Conservation (phyloP, 768 basidiomycete genomes). For the Rhodosporidiobolus odoratus region DNA sequence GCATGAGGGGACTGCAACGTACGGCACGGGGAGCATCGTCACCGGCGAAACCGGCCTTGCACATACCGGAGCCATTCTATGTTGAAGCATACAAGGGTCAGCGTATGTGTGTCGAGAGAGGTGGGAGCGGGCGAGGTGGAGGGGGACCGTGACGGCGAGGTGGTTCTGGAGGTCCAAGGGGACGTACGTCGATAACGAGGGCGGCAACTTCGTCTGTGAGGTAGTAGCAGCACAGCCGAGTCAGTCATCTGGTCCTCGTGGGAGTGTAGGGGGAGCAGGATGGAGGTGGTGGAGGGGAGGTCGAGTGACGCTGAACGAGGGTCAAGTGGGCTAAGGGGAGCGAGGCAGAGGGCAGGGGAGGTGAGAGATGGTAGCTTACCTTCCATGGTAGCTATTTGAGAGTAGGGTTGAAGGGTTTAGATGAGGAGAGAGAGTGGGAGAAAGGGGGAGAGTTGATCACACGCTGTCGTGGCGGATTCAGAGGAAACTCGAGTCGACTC, state of each 20-base stretch:
- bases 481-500: no score
- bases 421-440: background rate
- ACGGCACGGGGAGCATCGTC: slow-evolving; percentile 89
- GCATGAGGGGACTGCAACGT: slow-evolving; percentile 49
- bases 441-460: background rate
- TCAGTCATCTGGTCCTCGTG: background rate
- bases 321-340: background rate
- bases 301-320: background rate
- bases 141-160: slow-evolving; percentile 1
- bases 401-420: background rate
- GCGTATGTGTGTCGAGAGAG: background rate
- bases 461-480: no score
- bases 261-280: background rate
- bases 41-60: slow-evolving; percentile 88
- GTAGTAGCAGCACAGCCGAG: background rate
- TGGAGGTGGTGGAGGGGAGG: background rate
- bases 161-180: background rate
- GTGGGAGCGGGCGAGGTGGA: background rate
- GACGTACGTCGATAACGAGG: slow-evolving; percentile 43
- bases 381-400: slow-evolving; percentile 12
- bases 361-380: background rate
- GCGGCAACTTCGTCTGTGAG: slow-evolving; percentile 42
- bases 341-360: background rate
- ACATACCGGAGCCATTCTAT: slow-evolving; percentile 97
- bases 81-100: slow-evolving; percentile 47